Base-by-base conservation (phyloP, 257 asterid genomes). In the Cinchona pubescens region DNA sequence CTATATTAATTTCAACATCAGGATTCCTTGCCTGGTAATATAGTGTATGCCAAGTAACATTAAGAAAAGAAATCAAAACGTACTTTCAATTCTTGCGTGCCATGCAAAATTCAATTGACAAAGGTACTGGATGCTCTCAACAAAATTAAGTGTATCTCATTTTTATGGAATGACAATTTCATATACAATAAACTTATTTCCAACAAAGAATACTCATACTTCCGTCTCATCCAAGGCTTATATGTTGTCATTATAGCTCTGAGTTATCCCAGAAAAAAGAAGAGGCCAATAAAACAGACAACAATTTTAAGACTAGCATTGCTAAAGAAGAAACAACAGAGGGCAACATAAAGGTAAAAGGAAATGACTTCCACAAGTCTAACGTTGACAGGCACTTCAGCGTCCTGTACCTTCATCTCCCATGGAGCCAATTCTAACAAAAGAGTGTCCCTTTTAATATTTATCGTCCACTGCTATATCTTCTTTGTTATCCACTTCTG, bases 401-500 rank as follows among this genome's bases (percentile, higher is more conserved):
- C 42, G 64, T 19, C 19, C 6, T 59, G 64, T 59, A 59, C 37
- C 37, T 59, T 59, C 61, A 30, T 14, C 70, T 64, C 67, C 61
- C 74, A 72, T 62, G 75, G 43, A 73, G 58, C 55, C 72, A 73
- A 32, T 49, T 63, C 34, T 34, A 75, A 15, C 76, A 69, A 77
- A 69, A 72, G 43, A 59, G 67, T 45, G 75, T 48, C 21, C 62
- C 37, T n/a, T 32, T 49, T 56, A 16, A 77, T 51, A 10, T 56
- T 38, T 18, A 68, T 48, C 34, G 58, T 67, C 43, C 67, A 70
- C 53, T 53, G 77, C 69, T 55, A 61, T 67, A 78, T 76, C 82
- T 77, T 72, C 46, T 62, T 27, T 37, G n/a, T 58, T 64, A 35
- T 53, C 63, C 14, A 49, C 30, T 21, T 6, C 67, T 61, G 19